Evolutionary conservation across 169 alveolate genomes (phyloP).

Genomic region (Eimeria tenella): DNA sequence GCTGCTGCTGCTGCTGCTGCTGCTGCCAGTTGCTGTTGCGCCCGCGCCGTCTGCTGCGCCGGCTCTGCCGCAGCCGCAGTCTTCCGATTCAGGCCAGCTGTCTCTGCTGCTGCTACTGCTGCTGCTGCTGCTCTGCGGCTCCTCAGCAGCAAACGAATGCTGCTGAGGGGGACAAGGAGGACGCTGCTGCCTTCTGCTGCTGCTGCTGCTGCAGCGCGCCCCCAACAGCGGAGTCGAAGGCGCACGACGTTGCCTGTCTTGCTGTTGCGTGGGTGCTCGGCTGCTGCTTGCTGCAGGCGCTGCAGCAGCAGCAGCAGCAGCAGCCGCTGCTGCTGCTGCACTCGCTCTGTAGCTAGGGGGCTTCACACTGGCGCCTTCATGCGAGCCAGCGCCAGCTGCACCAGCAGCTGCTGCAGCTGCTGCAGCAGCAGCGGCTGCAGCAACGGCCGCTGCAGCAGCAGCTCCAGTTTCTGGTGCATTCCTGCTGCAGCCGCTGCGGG

Average conservation of each 20-base stretch:
- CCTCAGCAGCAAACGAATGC: not conserved
- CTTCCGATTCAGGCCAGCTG: conserved; percentile 15
- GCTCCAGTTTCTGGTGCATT: not conserved
- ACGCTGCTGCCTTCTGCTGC: not conserved
- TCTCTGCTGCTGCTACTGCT: conserved; percentile 38
- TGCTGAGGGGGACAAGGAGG: not conserved
- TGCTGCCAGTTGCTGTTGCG: not conserved
- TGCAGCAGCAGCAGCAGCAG: conserved; percentile 26
- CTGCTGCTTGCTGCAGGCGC: not conserved
- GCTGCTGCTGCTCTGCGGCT: not conserved
- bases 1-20: conserved; percentile 49
- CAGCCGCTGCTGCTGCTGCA: conserved; percentile 37
- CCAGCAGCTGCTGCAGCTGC: not conserved
- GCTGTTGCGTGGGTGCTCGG: not conserved
- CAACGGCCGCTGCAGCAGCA: conserved; percentile 7
- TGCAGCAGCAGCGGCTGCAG: no score
- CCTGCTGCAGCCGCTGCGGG: conserved; percentile 25
- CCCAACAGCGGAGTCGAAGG: not conserved
- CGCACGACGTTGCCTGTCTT: not conserved
- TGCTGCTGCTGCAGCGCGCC: not conserved
- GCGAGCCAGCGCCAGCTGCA: not conserved
- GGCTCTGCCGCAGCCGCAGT: not conserved
- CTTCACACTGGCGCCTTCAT: not conserved
- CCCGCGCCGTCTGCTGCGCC: not conserved
- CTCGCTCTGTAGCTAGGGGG: not conserved